Percentiles rank a stretch among this genome's conserved stretches.
Conservation (phyloP, 768 basidiomycete genomes). For the Solioccasus polychromus region DNA sequence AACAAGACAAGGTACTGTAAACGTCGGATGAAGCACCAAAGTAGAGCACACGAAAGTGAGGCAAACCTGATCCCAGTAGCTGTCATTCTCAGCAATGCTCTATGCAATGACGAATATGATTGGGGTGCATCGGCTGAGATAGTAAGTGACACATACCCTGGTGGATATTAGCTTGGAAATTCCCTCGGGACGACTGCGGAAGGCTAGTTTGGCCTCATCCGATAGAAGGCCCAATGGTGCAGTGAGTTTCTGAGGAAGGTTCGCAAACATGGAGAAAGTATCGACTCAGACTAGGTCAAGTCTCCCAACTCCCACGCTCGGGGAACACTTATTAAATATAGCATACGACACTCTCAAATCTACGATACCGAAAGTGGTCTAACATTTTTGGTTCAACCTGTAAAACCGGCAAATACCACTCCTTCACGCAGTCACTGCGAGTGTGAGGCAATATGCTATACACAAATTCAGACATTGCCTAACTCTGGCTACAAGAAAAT, state of each 20-base stretch:
- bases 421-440: too few species aligned
- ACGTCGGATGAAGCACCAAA: conserved; percentile 1
- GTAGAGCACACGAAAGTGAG: background rate
- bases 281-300: too few species aligned
- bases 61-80: conserved; percentile 88
- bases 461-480: too few species aligned
- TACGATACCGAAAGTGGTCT: too few species aligned
- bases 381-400: too few species aligned
- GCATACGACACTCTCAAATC: too few species aligned
- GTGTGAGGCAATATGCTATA: too few species aligned
- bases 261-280: conserved; percentile 57
- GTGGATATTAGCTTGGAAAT: conserved; percentile 71
- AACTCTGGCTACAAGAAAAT: too few species aligned
- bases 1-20: conserved; percentile 77
- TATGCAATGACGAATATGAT: conserved; percentile 28
- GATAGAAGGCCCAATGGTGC: conserved; percentile 76
- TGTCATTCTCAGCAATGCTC: conserved; percentile 74
- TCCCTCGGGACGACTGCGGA: conserved; percentile 78
- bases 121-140: background rate
- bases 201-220: conserved; percentile 87
- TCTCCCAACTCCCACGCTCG: too few species aligned
- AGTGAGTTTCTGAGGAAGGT: conserved; percentile 66
- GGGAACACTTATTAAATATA: too few species aligned
- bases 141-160: conserved; percentile 51
- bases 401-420: too few species aligned